A percentile compares a stretch with the other conserved stretches of the same genome.
These are phyloP conservation scores for Pseudovirgaria hyperparasitica DNA, from an alignment of 2,329 filamentous ascomycete genomes.

Conservation along the genomic window DNA sequence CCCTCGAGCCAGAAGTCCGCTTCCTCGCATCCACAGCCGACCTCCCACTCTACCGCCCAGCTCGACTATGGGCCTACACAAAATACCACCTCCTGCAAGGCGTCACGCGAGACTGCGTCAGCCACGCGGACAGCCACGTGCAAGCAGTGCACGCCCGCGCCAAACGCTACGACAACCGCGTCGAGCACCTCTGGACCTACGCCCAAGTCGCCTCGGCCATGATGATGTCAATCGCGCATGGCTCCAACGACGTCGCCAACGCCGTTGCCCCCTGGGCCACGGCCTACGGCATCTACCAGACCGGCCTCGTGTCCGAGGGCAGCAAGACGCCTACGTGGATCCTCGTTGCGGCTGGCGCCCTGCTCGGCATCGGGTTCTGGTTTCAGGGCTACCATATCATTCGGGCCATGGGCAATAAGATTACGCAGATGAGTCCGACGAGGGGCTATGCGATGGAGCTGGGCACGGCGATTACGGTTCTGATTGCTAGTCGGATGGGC, in stretches of 20 bases:
- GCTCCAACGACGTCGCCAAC: conserved; percentile 54
- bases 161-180: conserved; percentile 31
- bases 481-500: conserved; percentile 49
- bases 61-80: conserved; percentile 23
- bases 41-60: conserved; percentile 17
- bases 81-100: conserved; percentile 34
- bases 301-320: conserved; percentile 32
- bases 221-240: conserved; percentile 61
- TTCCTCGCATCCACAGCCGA: conserved; percentile 22
- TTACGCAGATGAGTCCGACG: conserved; percentile 49
- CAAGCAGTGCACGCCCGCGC: conserved; percentile 29
- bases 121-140: conserved; percentile 26
- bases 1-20: conserved; percentile 19
- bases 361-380: conserved; percentile 44
- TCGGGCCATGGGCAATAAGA: conserved; percentile 48
- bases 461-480: conserved; percentile 45
- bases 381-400: conserved; percentile 55
- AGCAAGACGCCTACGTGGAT: conserved; percentile 47
- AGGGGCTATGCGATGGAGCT: conserved; percentile 34
- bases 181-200: conserved; percentile 36
- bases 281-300: conserved; percentile 48
- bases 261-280: conserved; percentile 43
- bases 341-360: conserved; percentile 40
- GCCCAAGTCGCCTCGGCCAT: conserved; percentile 40
- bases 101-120: conserved; percentile 29